Percentiles rank a stretch among this genome's conserved stretches.
These are phyloP conservation scores for Scalesia atractyloides DNA, from an alignment of 129 eudicot species.

Conservation along the genomic window DNA sequence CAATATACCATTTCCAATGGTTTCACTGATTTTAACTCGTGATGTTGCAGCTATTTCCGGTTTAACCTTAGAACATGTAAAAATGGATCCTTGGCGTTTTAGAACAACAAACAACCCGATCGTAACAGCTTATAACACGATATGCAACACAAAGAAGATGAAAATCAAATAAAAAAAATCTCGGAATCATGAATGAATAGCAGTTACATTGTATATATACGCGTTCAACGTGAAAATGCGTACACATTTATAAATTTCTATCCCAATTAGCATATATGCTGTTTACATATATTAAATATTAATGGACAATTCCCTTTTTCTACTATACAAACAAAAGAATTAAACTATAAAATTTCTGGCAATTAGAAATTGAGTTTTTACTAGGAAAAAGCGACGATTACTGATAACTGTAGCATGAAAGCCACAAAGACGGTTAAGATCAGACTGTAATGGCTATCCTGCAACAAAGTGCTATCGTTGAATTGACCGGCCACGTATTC, in stretches of 20 bases:
- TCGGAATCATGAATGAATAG: not conserved
- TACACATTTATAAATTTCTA: conserved; percentile 26
- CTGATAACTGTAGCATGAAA: conserved; percentile 34
- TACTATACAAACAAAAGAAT: conserved; percentile 37
- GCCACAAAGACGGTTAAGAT: conserved; percentile 32
- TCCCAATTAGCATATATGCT: conserved; percentile 27
- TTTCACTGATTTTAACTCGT: too few species aligned
- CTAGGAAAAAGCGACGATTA: conserved; percentile 29
- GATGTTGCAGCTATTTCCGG: too few species aligned
- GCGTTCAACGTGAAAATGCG: not conserved
- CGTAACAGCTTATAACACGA: not conserved
- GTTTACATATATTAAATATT: conserved; percentile 28
- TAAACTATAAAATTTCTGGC: conserved; percentile 17
- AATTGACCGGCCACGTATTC: conserved; percentile 72
- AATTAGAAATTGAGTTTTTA: not conserved
- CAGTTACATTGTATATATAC: not conserved
- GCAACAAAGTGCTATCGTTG: conserved; percentile 43
- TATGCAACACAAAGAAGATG: not conserved
- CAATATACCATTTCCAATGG: too few species aligned
- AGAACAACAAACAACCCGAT: not conserved
- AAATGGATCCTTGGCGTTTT: too few species aligned
- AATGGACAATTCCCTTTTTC: conserved; percentile 21
- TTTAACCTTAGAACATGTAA: too few species aligned
- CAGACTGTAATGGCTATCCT: conserved; percentile 21
- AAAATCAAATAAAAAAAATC: not conserved